Conservation (phyloP, 306 rosid species). For the Malus asiatica region DNA sequence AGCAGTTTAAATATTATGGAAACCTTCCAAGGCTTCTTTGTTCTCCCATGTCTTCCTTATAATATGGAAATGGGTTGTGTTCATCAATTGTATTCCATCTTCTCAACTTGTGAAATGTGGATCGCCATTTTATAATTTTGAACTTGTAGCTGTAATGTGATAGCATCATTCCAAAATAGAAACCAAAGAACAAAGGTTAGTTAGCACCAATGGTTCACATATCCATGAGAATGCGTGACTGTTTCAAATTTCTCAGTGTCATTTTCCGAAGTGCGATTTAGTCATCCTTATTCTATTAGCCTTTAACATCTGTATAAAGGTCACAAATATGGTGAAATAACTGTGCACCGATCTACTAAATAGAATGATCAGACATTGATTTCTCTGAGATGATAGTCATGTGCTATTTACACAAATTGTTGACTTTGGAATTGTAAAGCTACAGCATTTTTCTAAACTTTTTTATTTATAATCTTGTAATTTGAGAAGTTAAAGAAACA, state of each 20-base stretch:
- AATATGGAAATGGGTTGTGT: neutral
- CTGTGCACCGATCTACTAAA: neutral
- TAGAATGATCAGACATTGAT: neutral
- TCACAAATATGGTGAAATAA: neutral
- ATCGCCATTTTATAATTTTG: neutral
- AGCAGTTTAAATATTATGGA: neutral
- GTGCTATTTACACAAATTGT: neutral
- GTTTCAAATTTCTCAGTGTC: neutral
- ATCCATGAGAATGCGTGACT: neutral
- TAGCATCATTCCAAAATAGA: too few relatives aligned
- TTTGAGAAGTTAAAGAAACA: neutral
- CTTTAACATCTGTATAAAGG: neutral
- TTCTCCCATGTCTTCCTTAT: neutral
- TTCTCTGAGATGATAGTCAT: neutral
- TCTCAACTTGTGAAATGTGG: neutral
- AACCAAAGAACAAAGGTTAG: too few relatives aligned
- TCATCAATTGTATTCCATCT: neutral
- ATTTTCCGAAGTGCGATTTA: neutral
- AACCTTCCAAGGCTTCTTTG: neutral
- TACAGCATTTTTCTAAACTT: neutral
- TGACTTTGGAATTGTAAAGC: neutral
- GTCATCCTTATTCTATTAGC: neutral
- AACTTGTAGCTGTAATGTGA: neutral
- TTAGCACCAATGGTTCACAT: neutral
- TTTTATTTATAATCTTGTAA: neutral